Evolutionary conservation across 371 early-diverging fungal genomes (phyloP).

Genomic region (Capniomyces stellatus): DNA sequence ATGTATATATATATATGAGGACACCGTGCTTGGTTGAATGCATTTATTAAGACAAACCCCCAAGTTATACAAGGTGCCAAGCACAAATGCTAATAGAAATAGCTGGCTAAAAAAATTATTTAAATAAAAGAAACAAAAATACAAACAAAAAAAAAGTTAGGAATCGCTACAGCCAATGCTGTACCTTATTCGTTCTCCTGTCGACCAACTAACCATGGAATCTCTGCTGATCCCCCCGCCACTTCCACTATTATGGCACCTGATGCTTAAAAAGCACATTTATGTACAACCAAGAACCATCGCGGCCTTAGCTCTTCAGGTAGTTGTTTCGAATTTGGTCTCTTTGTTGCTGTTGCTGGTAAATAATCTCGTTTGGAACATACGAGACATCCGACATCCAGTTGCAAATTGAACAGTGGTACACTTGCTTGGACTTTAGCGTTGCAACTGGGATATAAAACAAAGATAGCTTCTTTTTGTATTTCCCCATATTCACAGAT

Average conservation of each 20-base stretch:
- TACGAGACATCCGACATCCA: conserved; percentile 1
- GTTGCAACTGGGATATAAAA: conserved; percentile 1
- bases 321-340: neutral
- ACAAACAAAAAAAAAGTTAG: too few species aligned
- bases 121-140: too few species aligned
- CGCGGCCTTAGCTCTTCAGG: neutral
- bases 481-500: neutral
- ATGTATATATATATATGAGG: too few species aligned
- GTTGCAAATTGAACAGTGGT: conserved; percentile 3
- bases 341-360: neutral
- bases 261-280: too few species aligned
- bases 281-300: too few species aligned
- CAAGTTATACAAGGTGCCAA: too few species aligned
- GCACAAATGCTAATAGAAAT: too few species aligned
- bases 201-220: too few species aligned
- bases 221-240: neutral
- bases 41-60: too few species aligned
- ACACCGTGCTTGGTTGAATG: too few species aligned
- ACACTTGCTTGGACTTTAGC: neutral
- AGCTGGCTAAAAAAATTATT: too few species aligned
- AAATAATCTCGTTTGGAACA: neutral
- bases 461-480: neutral
- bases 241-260: too few species aligned
- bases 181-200: neutral
- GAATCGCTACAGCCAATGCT: neutral